These are phyloP conservation scores for Actinidia polygama DNA, from an alignment of 179 eudicot genomes.

Conservation along the genomic window DNA sequence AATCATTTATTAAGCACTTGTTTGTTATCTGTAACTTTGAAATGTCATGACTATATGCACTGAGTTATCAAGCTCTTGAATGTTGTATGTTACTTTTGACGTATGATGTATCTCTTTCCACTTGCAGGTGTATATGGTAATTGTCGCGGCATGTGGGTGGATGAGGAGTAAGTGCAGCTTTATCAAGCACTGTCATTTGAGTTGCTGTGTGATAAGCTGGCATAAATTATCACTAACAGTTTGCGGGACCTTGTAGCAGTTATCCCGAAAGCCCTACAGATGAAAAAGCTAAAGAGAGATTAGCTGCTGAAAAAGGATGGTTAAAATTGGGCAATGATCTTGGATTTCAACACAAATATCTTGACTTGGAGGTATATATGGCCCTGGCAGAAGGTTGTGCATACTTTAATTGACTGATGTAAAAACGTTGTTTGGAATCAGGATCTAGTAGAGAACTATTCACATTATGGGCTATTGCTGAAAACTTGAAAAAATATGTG, in stretches of 20 bases:
- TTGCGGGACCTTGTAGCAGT: constrained; percentile 38
- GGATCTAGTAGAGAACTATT: not conserved
- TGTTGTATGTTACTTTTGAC: not conserved
- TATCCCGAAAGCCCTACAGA: constrained; percentile 50
- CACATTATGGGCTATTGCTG: not conserved
- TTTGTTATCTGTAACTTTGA: not conserved
- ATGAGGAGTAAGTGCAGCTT: constrained; percentile 78
- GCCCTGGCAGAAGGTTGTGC: constrained; percentile 90
- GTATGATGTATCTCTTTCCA: not conserved
- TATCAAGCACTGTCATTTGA: not conserved
- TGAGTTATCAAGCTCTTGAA: constrained; percentile 8
- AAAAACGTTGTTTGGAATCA: not conserved
- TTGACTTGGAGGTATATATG: constrained; percentile 95
- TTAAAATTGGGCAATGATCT: constrained; percentile 68
- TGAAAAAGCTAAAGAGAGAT: constrained; percentile 57
- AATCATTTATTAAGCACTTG: not conserved
- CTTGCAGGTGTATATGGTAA: constrained; percentile 83
- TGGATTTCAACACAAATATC: constrained; percentile 59
- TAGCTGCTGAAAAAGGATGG: constrained; percentile 86
- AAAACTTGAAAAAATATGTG: not conserved
- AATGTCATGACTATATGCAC: not conserved
- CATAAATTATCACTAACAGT: constrained; percentile 16
- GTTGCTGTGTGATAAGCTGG: constrained; percentile 18
- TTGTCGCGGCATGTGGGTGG: constrained; percentile 81
- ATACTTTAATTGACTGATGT: not conserved